These are phyloP conservation scores for Phytophthora rubi DNA, from an alignment of 352 stramenopile genomes.

Conservation along the genomic window DNA sequence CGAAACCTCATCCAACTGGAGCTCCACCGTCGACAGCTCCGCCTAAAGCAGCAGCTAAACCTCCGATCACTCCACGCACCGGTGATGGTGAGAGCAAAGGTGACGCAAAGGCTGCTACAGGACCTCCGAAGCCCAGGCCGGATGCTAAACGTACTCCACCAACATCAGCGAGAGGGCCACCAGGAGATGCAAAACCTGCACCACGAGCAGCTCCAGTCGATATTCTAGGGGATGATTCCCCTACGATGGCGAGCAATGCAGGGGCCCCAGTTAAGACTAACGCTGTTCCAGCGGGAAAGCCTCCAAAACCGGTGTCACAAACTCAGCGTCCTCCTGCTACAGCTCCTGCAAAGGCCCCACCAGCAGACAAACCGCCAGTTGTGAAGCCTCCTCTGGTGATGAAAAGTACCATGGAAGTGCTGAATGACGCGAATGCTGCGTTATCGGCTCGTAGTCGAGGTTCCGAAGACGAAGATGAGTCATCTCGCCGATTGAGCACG, in stretches of 20 bases:
- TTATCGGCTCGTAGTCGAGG: slow-evolving; percentile 41
- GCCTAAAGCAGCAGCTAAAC: slow-evolving; percentile 33
- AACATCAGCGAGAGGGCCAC: slow-evolving; percentile 18
- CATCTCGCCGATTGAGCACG: slow-evolving; percentile 20
- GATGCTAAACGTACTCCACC: slow-evolving; percentile 40
- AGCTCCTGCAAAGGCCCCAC: slow-evolving; percentile 19
- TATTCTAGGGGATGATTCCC: slow-evolving; percentile 45
- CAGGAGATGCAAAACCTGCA: slow-evolving; percentile 36
- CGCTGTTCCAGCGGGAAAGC: slow-evolving; percentile 19
- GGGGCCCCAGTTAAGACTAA: slow-evolving; percentile 5
- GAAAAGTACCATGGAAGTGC: slow-evolving; percentile 76
- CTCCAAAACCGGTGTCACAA: slow-evolving; percentile 26
- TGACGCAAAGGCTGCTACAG: slow-evolving; percentile 17
- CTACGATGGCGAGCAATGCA: slow-evolving; percentile 11
- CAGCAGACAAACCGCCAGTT: slow-evolving; percentile 29
- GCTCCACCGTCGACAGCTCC: slow-evolving; percentile 14
- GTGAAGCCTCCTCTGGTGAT: slow-evolving; percentile 45
- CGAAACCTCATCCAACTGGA: slow-evolving; percentile 1
- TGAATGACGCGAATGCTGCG: slow-evolving; percentile 63
- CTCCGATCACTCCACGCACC: slow-evolving; percentile 11
- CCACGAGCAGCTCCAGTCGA: slow-evolving; percentile 48
- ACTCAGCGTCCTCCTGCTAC: slow-evolving; percentile 15
- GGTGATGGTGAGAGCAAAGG: slow-evolving; percentile 29
- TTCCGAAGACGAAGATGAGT: slow-evolving; percentile 28
- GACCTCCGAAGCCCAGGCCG: slow-evolving; percentile 24